Base-by-base conservation (phyloP, 2,329 filamentous ascomycete genomes). In the Pyrenophora seminiperda region DNA sequence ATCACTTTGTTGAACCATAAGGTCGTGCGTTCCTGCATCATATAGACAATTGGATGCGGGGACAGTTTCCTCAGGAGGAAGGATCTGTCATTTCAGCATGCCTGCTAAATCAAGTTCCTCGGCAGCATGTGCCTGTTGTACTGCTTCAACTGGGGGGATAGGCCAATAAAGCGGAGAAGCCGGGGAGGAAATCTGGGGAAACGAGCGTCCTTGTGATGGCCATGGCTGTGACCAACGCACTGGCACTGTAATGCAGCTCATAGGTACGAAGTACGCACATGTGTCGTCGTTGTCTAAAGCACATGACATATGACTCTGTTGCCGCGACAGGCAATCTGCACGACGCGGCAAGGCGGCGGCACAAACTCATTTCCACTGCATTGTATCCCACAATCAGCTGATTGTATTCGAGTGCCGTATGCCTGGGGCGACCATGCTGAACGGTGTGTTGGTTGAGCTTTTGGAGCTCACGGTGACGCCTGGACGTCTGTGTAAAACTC, bases 1-100 rank as follows among this genome's bases (percentile, higher is more conserved):
- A 32, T 24, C 19, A n/a, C 18, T 40, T 27, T 30, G 29, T 30
- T 47, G 42, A 15, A 33, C 9, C 9, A 27, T 39, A 38, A 50
- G 41, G 31, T 40, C 40, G 24, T 46, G 18, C 29, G 47, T 45
- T 40, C 31, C 42, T 58, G 48, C 39, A 34, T 56, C 53, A 48
- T 55, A n/a, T n/a, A n/a, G n/a, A n/a, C n/a, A n/a, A n/a, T 34
- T 34, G 27, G 15, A 29, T 38, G 41, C 45, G 46, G 47, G 32
- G 34, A 22, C 39, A 31, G 27, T 18, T 44, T 50, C 46, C 43
- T 47, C 19, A 22, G 38, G 13, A 37, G 46, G 47, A 42, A 47
- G 46, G 42, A 42, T 40, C 50, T 54, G 41, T 51, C 53, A 54
- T 54, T 49, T 64, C 53, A 58, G 59, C 37, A 9, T 36, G 37